Base-by-base conservation (phyloP, 1,284 basidiomycete species). In the Ustilago nuda region DNA sequence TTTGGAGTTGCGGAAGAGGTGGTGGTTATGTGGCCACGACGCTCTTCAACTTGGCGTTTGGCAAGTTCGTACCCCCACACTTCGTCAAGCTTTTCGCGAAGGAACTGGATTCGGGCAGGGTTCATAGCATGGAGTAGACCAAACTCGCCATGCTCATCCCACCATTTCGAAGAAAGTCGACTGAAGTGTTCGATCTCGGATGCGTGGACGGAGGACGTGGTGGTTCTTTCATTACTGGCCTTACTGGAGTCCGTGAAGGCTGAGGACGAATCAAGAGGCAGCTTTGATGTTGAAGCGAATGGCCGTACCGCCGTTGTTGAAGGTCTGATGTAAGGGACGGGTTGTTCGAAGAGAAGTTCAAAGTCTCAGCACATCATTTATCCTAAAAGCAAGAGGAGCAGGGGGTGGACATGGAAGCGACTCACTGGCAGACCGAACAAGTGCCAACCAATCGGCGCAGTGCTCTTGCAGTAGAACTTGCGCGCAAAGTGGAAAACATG, bases 141-240 rank as follows among this genome's bases (percentile, higher is more conserved):
- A 83, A 98, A 97, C 86, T 98, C 95, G 78, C 96, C 95, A 35
- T 89, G 89, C 84, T 97, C 94, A 86, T 98, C 92, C 97, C 97
- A 99, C 97, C 97, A 99, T 83, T 93, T 89, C 30, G 93, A 91
- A 0, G 94, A 94, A 1, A 99, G 90, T 39, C 90, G 89, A 4
- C 95, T 95, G 86, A 99, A 99, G 86, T 95, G 94, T 0, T 92
- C 91, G 59, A 99, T 77, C 61, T 82, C 80, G 30, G 65, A 63
- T 12, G 80, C 72, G 45, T 82, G 78, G 17, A 82, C 69, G 4
- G 80, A 82, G 4, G 80, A 80, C 48, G 30, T 60, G 11, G 41
- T 27, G 27, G 45, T 41, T 15, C 39, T 19, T 45, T 45, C 43
- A 19, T 45, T 45, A 6, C 11, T 19, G 43, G 43, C 8, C n/a